Evolutionary conservation across 805 yeast species (phyloP).

Genomic region (Candida orba): DNA sequence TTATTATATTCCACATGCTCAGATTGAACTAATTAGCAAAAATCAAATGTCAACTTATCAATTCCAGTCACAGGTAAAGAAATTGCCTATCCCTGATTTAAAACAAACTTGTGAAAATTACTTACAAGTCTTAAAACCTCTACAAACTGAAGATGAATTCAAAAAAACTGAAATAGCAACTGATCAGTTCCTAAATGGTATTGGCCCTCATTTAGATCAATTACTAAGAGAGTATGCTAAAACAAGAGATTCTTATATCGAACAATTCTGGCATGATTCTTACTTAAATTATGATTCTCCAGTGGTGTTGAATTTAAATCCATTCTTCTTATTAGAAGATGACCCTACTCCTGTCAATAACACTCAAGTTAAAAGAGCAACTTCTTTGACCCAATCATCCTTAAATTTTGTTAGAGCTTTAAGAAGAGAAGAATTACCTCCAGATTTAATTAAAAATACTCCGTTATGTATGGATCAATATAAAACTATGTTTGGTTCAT

Average conservation of each 20-base stretch:
- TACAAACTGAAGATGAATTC: constrained; percentile 75
- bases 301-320: constrained; percentile 86
- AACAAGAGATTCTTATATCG: constrained; percentile 72
- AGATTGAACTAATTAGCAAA: neutral
- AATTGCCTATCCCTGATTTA: constrained; percentile 77
- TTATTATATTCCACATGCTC: neutral
- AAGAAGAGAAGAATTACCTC: constrained; percentile 64
- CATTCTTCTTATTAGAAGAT: constrained; percentile 84
- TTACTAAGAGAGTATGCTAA: constrained; percentile 56
- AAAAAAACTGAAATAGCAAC: constrained; percentile 53
- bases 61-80: constrained; percentile 49
- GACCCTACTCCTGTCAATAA: constrained; percentile 59
- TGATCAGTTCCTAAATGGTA: constrained; percentile 43
- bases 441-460: constrained; percentile 58
- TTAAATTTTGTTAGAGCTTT: constrained; percentile 75
- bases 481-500: constrained; percentile 76
- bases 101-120: constrained; percentile 60
- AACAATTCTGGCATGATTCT: constrained; percentile 92
- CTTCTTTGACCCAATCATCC: constrained; percentile 68
- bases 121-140: constrained; percentile 61
- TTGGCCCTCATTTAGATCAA: constrained; percentile 53
- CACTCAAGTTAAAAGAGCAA: constrained; percentile 71
- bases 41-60: constrained; percentile 39
- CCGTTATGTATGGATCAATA: constrained; percentile 90
- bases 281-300: constrained; percentile 83